Conservation (phyloP, 2,329 filamentous ascomycete genomes). For the Sporothrix phasma region DNA sequence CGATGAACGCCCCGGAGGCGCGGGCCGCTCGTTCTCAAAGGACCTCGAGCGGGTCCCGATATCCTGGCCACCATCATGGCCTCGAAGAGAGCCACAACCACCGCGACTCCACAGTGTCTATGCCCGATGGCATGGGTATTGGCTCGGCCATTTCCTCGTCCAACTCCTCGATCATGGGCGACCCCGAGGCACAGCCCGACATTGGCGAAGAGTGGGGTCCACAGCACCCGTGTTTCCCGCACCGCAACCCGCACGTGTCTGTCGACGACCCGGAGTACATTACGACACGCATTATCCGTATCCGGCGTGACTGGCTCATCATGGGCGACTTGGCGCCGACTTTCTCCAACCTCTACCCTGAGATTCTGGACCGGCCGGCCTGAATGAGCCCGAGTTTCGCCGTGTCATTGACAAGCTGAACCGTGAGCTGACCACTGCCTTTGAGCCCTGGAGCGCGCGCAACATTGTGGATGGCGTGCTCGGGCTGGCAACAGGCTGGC, state of each 20-base stretch:
- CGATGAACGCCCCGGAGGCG: slow-evolving; percentile 26
- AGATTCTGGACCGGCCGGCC: slow-evolving; percentile 76
- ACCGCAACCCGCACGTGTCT: slow-evolving; percentile 84
- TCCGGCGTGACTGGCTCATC: slow-evolving; percentile 84
- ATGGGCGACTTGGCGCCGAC: slow-evolving; percentile 84
- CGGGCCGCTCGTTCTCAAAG: slow-evolving; percentile 30
- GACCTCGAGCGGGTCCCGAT: slow-evolving; percentile 48
- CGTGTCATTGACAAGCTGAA: slow-evolving; percentile 75
- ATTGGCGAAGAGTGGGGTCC: slow-evolving; percentile 82
- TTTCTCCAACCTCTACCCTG: slow-evolving; percentile 90
- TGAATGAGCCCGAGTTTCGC: slow-evolving; percentile 81
- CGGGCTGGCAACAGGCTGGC: slow-evolving; percentile 77
- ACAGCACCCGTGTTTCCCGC: slow-evolving; percentile 87
- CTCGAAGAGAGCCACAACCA: slow-evolving; percentile 18
- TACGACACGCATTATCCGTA: slow-evolving; percentile 79
- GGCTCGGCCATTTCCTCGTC: slow-evolving; percentile 46
- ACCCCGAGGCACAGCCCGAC: slow-evolving; percentile 52
- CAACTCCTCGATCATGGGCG: slow-evolving; percentile 52
- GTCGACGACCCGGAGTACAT: slow-evolving; percentile 62
- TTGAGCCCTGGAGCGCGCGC: slow-evolving; percentile 64
- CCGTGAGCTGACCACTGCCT: slow-evolving; percentile 61
- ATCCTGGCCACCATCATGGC: slow-evolving; percentile 21
- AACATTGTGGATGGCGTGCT: slow-evolving; percentile 73
- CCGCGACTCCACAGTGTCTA: slow-evolving; percentile 38
- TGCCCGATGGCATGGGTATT: slow-evolving; percentile 43